Conservation (phyloP, 441 rosid genomes). For the Populus hybrid region DNA sequence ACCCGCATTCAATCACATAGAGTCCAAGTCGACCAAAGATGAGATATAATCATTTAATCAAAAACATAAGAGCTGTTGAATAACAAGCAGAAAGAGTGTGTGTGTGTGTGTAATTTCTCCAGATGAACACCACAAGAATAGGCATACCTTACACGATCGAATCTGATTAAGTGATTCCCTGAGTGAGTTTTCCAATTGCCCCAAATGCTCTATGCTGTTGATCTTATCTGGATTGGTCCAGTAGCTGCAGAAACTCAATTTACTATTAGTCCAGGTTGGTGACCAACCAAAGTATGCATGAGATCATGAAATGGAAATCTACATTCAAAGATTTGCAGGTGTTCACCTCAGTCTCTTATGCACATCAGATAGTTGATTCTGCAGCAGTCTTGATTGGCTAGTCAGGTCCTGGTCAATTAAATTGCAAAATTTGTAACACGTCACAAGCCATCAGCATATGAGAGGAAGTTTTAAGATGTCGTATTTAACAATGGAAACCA, state of each 20-base stretch:
- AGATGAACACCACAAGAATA: constrained; percentile 9
- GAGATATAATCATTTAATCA: not conserved
- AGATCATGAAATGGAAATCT: constrained; percentile 2
- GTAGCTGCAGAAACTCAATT: constrained; percentile 39
- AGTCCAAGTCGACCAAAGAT: too few species aligned
- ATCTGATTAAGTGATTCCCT: constrained; percentile 54
- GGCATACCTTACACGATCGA: constrained; percentile 53
- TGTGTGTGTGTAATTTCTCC: not conserved
- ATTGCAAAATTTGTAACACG: constrained; percentile 12
- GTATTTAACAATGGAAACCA: not conserved
- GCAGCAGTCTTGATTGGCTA: constrained; percentile 48
- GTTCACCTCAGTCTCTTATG: constrained; percentile 65
- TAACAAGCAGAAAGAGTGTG: not conserved
- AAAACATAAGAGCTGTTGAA: not conserved
- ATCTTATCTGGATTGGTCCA: constrained; percentile 60
- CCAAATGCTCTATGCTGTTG: constrained; percentile 47
- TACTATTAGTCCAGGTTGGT: not conserved
- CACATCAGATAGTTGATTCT: constrained; percentile 53
- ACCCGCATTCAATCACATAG: not conserved
- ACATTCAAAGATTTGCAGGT: constrained; percentile 8
- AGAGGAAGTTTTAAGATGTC: constrained; percentile 8
- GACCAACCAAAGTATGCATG: not conserved
- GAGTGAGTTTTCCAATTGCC: constrained; percentile 63
- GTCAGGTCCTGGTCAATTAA: constrained; percentile 48
- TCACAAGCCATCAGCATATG: constrained; percentile 8